Evolutionary conservation across 2,329 filamentous ascomycete genomes (phyloP), one percentile per base, ranked within the genome.

Genomic region (Clonostachys sp.): DNA sequence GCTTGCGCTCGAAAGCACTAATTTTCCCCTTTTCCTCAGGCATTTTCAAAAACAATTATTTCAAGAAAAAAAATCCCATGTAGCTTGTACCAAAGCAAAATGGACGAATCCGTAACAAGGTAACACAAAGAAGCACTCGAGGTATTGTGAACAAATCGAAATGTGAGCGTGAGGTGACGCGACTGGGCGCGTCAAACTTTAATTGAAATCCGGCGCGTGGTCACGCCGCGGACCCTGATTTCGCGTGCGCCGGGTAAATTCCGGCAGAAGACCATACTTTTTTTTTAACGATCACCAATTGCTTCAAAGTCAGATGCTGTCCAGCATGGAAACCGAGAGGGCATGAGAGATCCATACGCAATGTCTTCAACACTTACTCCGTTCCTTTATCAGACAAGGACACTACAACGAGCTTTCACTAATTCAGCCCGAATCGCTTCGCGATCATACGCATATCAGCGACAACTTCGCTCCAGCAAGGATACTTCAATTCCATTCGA

Each of bases 1-100:
- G 80, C 55, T 89, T 84, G 57, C 85, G 84, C 73, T 96, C 91
- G 66, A 95, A 96, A 38, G 90, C 89, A 66, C 88, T 95, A 57
- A 95, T 72, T 12, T 44, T 41, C 35, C 57, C 77, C 18, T 56
- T 60, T 13, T 65, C 65, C 39, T 73, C 68, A 8, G 24, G 24
- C 24, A 18, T 65, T 70, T 14, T 68, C 66, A 2, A 70, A 61
- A 2, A 76, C 64, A 77, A 83, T 81, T 36, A 40, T 57, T 33
- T 20, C 5, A 7, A 30, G 38, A 17, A 30, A 20, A 12, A 13
- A 13, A 12, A 33, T 16, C 12, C 1, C 41, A 42, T 14, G 6
- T 42, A 16, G 8, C 12, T 9, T n/a, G 18, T 24, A 16, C 10
- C 13, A 30, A 30, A 17, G 18, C 13, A 44, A 4, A 44, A 44